phyloP scores from a whole-genome alignment of 768 basidiomycete genomes.

The Amanita jacksonii region DNA sequence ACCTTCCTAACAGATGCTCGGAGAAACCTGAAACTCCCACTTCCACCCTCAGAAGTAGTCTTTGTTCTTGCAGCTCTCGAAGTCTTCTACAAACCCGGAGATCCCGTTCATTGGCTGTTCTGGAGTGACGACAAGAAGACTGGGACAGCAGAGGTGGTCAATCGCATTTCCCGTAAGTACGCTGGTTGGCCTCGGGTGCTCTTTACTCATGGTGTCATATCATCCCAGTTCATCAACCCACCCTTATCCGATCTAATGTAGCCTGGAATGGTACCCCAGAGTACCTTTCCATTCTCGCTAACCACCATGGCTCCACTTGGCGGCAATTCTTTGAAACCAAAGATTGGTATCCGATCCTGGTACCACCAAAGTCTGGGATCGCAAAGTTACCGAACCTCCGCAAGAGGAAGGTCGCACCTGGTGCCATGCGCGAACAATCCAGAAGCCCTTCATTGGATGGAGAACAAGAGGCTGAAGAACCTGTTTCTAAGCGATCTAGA shows the following conservation, averaged over 20 bases:
- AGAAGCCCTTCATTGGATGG: slow-evolving; percentile 18
- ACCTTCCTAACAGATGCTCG: slow-evolving; percentile 36
- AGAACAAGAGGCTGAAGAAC: slow-evolving; percentile 19
- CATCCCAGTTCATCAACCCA: slow-evolving; percentile 28
- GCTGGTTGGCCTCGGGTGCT: neutral
- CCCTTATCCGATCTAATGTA: slow-evolving; percentile 28
- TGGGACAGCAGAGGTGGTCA: slow-evolving; percentile 41
- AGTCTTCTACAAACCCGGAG: slow-evolving; percentile 43
- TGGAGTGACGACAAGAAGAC: slow-evolving; percentile 45
- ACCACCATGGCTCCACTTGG: slow-evolving; percentile 23
- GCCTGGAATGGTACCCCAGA: slow-evolving; percentile 35
- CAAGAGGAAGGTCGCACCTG: slow-evolving; percentile 23
- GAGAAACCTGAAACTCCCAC: slow-evolving; percentile 27
- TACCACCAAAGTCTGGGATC: slow-evolving; percentile 21
- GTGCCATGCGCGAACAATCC: slow-evolving; percentile 18
- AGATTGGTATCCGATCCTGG: slow-evolving; percentile 24
- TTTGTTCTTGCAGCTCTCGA: slow-evolving; percentile 53
- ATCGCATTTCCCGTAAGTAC: slow-evolving; percentile 43
- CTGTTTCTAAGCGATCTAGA: slow-evolving; percentile 20
- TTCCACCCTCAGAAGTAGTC: slow-evolving; percentile 32
- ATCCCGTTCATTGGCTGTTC: slow-evolving; percentile 55
- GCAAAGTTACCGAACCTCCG: slow-evolving; percentile 23
- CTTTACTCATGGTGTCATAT: slow-evolving; percentile 1
- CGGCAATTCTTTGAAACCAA: slow-evolving; percentile 21
- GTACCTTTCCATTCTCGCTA: slow-evolving; percentile 27